Conservation (phyloP, 2,329 filamentous ascomycete genomes). For the Penicillium corylophilum region DNA sequence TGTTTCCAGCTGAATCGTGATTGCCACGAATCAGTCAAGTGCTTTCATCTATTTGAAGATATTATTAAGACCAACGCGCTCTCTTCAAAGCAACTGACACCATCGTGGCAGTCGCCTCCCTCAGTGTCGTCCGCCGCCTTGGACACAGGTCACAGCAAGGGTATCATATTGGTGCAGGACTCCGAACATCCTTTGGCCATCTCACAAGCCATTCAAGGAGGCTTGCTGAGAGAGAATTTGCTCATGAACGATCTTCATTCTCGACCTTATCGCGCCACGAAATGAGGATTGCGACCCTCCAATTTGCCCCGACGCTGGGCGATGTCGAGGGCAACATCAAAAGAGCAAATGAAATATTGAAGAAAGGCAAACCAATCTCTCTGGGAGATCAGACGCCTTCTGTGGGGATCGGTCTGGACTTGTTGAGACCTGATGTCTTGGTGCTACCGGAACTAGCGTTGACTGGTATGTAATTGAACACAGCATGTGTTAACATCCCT, state of each 20-base stretch:
- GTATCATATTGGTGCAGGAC: conserved; percentile 1
- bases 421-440: conserved; percentile 52
- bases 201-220: neutral
- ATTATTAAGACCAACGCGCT: neutral
- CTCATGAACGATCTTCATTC: neutral
- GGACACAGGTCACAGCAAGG: conserved; percentile 6
- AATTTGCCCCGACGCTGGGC: conserved; percentile 46
- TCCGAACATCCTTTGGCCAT: neutral
- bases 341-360: conserved; percentile 44
- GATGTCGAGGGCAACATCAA: conserved; percentile 47
- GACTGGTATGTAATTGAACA: conserved; percentile 45
- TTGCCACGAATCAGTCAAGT: neutral
- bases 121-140: conserved; percentile 7
- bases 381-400: conserved; percentile 12
- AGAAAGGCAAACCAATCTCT: conserved; percentile 28
- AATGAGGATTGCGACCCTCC: conserved; percentile 51
- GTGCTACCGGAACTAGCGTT: conserved; percentile 64
- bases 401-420: conserved; percentile 19
- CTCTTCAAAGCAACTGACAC: neutral
- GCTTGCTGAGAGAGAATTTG: neutral
- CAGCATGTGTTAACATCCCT: conserved; percentile 1
- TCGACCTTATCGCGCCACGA: conserved; percentile 13
- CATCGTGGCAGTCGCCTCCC: conserved; percentile 11
- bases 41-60: neutral
- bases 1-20: neutral